phyloP scores from a whole-genome alignment of 345 rosid genomes.

The Ricinus communis region DNA sequence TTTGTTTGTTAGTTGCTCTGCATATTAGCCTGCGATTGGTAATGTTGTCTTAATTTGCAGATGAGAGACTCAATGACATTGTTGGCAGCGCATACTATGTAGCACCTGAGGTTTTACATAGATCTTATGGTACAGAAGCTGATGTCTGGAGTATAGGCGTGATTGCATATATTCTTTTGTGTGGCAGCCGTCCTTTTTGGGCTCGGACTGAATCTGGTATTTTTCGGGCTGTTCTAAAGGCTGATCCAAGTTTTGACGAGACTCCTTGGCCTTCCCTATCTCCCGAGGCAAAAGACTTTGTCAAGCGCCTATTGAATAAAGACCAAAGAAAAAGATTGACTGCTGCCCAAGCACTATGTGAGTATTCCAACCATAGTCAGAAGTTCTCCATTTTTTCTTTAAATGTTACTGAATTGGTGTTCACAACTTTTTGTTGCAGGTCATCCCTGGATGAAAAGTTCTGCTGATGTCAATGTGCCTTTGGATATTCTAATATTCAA shows the following conservation, averaged over 20 bases:
- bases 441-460: slow-evolving; percentile 84
- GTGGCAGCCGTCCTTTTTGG: slow-evolving; percentile 99
- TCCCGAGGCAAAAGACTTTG: slow-evolving; percentile 84
- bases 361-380: slow-evolving; percentile 25
- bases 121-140: slow-evolving; percentile 95
- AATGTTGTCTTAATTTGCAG: slow-evolving; percentile 41
- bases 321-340: slow-evolving; percentile 91
- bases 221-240: slow-evolving; percentile 84
- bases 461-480: slow-evolving; percentile 54
- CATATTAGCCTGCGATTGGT: neutral
- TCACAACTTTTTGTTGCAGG: slow-evolving; percentile 42
- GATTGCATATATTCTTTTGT: slow-evolving; percentile 87
- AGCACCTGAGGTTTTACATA: slow-evolving; percentile 97
- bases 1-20: neutral
- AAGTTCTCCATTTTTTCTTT: neutral
- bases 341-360: slow-evolving; percentile 92
- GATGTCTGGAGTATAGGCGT: slow-evolving; percentile 99
- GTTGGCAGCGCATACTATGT: slow-evolving; percentile 99
- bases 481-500: slow-evolving; percentile 71
- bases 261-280: slow-evolving; percentile 94
- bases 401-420: neutral
- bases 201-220: slow-evolving; percentile 98
- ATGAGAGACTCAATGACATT: slow-evolving; percentile 93
- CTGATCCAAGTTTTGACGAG: slow-evolving; percentile 86
- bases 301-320: slow-evolving; percentile 70